Conservation (phyloP, 352 stramenopile genomes). For the Globisporangium sylvaticum region DNA sequence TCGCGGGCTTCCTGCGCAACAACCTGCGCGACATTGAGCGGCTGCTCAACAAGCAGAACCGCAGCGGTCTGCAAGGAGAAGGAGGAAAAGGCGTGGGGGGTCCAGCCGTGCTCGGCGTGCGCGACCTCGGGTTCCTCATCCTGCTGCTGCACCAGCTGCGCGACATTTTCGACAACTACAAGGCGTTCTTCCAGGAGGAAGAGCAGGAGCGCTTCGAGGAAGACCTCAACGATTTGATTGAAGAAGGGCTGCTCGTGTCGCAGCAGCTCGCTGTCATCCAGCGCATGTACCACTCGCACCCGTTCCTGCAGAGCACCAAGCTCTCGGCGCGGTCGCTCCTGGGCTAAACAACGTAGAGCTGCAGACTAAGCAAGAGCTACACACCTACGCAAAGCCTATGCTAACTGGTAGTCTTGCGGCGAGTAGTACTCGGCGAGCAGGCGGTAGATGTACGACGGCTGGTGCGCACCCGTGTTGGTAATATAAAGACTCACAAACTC, state of each 20-base stretch:
- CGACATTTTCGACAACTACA: conserved; percentile 71
- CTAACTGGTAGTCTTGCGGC: conserved; percentile 92
- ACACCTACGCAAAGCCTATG: conserved; percentile 26
- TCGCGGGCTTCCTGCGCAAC: conserved; percentile 73
- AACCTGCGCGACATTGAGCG: conserved; percentile 82
- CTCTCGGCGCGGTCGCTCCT: conserved; percentile 42
- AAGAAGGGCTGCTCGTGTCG: conserved; percentile 64
- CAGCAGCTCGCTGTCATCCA: conserved; percentile 85
- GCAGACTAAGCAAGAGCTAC: background rate
- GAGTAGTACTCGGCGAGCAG: conserved; percentile 98
- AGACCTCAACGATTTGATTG: conserved; percentile 78
- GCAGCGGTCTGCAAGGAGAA: conserved; percentile 14
- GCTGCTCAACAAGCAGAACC: conserved; percentile 82
- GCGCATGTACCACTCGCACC: conserved; percentile 84
- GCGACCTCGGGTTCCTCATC: conserved; percentile 71
- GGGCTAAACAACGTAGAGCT: background rate
- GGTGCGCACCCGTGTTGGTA: conserved; percentile 97
- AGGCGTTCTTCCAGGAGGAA: conserved; percentile 65
- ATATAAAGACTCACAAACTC: conserved; percentile 97
- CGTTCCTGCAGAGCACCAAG: conserved; percentile 69
- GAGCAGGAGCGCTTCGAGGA: conserved; percentile 83
- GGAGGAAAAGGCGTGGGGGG: conserved; percentile 12
- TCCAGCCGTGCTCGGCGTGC: conserved; percentile 36
- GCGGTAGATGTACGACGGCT: conserved; percentile 98
- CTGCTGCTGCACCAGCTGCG: conserved; percentile 74